These are phyloP conservation scores for Beauveria australis DNA, from an alignment of 2,329 filamentous ascomycete species.

Conservation along the genomic window DNA sequence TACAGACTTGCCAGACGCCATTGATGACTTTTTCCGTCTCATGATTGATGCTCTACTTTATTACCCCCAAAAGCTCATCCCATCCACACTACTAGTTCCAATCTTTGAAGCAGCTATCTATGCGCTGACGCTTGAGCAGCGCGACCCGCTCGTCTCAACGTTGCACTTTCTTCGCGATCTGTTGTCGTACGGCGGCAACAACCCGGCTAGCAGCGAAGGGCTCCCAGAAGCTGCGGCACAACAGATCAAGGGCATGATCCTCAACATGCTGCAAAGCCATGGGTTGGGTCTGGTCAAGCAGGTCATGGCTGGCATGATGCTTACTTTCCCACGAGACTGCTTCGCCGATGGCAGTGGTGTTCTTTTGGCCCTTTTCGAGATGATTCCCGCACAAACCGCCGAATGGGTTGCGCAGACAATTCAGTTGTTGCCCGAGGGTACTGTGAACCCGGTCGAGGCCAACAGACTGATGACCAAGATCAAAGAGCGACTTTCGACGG, in stretches of 20 bases:
- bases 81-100: slow-evolving; percentile 67
- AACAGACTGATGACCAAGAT: slow-evolving; percentile 76
- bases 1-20: slow-evolving; percentile 69
- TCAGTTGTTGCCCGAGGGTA: slow-evolving; percentile 72
- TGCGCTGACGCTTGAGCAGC: slow-evolving; percentile 79
- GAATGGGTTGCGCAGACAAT: slow-evolving; percentile 80
- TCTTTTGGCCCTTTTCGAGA: slow-evolving; percentile 80
- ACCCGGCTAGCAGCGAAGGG: slow-evolving; percentile 54
- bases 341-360: slow-evolving; percentile 91
- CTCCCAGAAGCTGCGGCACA: slow-evolving; percentile 52
- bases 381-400: slow-evolving; percentile 72
- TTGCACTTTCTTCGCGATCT: slow-evolving; percentile 90
- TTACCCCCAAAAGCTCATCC: slow-evolving; percentile 77
- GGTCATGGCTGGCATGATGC: slow-evolving; percentile 97
- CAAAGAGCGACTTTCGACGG: slow-evolving; percentile 62
- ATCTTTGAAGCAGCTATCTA: slow-evolving; percentile 84
- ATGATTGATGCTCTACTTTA: slow-evolving; percentile 87
- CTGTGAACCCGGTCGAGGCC: slow-evolving; percentile 70
- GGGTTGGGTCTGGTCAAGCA: slow-evolving; percentile 79
- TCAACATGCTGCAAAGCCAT: slow-evolving; percentile 58
- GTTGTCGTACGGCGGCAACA: slow-evolving; percentile 76
- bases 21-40: slow-evolving; percentile 94
- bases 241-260: slow-evolving; percentile 66
- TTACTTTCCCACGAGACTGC: slow-evolving; percentile 91
- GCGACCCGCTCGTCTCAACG: slow-evolving; percentile 82